Conservation (phyloP, 2,329 filamentous ascomycete genomes). For the Allantophomopsis cytisporea region DNA sequence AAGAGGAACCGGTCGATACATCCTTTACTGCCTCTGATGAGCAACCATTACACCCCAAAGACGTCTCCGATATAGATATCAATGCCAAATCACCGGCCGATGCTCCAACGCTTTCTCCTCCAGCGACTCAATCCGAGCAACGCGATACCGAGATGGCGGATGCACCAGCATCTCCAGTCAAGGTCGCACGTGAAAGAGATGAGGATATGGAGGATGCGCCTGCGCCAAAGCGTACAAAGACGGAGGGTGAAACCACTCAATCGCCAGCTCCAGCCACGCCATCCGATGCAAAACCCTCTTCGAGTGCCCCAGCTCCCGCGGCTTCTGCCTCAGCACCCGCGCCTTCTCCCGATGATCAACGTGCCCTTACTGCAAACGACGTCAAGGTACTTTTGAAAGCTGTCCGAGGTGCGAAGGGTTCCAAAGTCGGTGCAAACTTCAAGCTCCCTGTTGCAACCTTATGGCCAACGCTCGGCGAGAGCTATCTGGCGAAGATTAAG, state of each 20-base stretch:
- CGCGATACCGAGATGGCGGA: constrained; percentile 19
- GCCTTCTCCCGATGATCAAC: not conserved
- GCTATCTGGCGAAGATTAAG: constrained; percentile 54
- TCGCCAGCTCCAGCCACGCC: constrained; percentile 11
- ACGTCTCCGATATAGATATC: constrained; percentile 3
- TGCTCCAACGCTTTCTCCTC: not conserved
- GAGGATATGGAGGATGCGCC: constrained; percentile 52
- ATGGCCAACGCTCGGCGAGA: constrained; percentile 62
- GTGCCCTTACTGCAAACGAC: constrained; percentile 40
- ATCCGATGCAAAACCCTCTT: not conserved
- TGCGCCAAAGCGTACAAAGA: constrained; percentile 68
- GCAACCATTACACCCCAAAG: constrained; percentile 1
- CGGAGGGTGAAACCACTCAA: constrained; percentile 37
- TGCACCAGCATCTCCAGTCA: constrained; percentile 23
- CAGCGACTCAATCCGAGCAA: constrained; percentile 1
- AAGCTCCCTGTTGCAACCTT: constrained; percentile 63
- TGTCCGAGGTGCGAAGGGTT: constrained; percentile 70
- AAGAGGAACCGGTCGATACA: not conserved
- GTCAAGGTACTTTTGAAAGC: constrained; percentile 49
- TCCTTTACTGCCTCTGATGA: not conserved
- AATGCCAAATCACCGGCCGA: not conserved
- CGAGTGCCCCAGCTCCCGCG: constrained; percentile 11
- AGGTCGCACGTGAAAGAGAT: constrained; percentile 64
- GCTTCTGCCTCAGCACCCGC: constrained; percentile 2
- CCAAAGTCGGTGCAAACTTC: constrained; percentile 67